Evolutionary conservation across 1,284 basidiomycete genomes (phyloP), one percentile per base, ranked within the genome.

Genomic region (Golubevia pallescens): DNA sequence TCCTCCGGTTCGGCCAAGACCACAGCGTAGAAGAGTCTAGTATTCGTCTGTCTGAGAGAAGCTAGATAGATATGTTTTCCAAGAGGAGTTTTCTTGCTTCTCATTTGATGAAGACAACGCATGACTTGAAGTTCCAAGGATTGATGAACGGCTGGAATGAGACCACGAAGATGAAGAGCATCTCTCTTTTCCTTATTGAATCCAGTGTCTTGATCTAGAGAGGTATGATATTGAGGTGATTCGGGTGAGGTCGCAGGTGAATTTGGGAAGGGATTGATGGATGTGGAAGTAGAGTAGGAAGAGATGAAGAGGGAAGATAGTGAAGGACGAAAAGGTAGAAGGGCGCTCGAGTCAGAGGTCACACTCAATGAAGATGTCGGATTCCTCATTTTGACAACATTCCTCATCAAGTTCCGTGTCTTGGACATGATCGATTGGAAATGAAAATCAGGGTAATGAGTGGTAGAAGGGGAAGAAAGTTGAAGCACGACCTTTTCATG

Each of bases 51-150:
- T 85, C 93, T 92, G 66, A 94, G 88, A 66, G 90, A 89, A 13
- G 89, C 89, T 32, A 94, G 89, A 83, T 90, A 93, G 75, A 94
- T 93, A 86, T 94, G 91, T 87, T 93, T 92, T 80, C 93, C 92
- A 65, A 93, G 90, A 61, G 85, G 79, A 76, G 89, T 90, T 83
- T 90, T 89, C 86, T 93, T 93, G 55, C 90, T 90, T 57, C 90
- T 90, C 14, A 94, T 87, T 82, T 94, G 93, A 19, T 86, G 86
- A 61, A 93, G 86, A 76, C 89, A 90, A 63, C 92, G 91, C 24
- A 88, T 71, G 57, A 87, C 86, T 78, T 93, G 93, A 32, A 87
- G 86, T 60, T 91, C 88, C 56, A 80, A 63, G 34, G 68, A 67
- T 64, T 83, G 78, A 62, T 91, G 87, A 2, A 87, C 88, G 5